Evolutionary conservation across 805 yeast genomes (phyloP), one percentile per base, ranked within the genome.

Genomic region (Monosporozyma aerobia): DNA sequence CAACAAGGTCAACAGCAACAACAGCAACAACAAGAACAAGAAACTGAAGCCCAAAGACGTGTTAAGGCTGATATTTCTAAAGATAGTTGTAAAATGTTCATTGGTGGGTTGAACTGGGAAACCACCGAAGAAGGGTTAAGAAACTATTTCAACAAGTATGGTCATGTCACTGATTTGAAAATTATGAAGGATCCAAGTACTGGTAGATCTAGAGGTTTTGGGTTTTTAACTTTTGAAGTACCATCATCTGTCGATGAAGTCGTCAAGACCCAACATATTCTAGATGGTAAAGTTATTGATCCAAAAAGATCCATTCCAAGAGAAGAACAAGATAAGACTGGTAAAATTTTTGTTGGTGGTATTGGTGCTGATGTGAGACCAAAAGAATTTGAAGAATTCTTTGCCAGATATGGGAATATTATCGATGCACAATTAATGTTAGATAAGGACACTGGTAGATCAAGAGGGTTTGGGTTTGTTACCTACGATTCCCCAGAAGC

Each of bases 41-140:
- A 59, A 58, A 47, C 57, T 57, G 53, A 59, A 55, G 16, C 23
- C 23, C 45, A 41, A 41, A 41, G 45, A 41, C 60, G 62, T 25
- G 70, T 71, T 39, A 76, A 72, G 56, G 81, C 80, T 14, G 79
- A 81, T 69, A 68, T 80, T 56, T 70, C 79, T 56, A 79, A 82
- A 59, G 96, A 87, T 63, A 83, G 82, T 57, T 95, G 95, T 53
- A 90, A 90, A 67, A 88, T 90, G 96, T 90, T 90, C 64, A 81
- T 89, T 68, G 99, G 99, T 57, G 99, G 99, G 50, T 80, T 92
- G 62, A 94, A 92, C 65, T 92, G 98, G 98, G 98, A 92, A 65
- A 92, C 99, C 13, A 84, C 92, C 9, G 98, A 94, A 64, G 96
- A 90, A 57, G 81, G 85, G 33, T 73, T 92, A 70, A 81, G 77